phyloP scores from a whole-genome alignment of 768 basidiomycete species.

The Tephrocybe sp. region DNA sequence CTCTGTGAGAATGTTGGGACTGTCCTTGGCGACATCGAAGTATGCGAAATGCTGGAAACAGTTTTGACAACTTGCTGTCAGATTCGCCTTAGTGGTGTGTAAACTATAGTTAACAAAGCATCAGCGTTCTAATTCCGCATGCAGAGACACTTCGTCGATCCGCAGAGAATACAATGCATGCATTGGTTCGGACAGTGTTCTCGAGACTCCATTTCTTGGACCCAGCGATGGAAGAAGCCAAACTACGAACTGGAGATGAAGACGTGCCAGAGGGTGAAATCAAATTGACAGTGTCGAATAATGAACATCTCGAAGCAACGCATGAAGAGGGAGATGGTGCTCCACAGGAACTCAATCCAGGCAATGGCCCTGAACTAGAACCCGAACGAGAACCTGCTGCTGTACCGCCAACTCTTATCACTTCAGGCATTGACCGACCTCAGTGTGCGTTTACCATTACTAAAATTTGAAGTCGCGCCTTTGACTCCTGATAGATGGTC shows the following conservation, averaged over 20 bases:
- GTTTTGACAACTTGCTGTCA: slow-evolving; percentile 96
- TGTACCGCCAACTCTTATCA: slow-evolving; percentile 21
- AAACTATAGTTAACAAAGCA: neutral
- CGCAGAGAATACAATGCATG: slow-evolving; percentile 88
- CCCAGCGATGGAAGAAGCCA: slow-evolving; percentile 66
- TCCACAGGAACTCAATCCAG: slow-evolving; percentile 14
- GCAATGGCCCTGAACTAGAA: slow-evolving; percentile 11
- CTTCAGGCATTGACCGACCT: slow-evolving; percentile 31
- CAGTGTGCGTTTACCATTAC: slow-evolving; percentile 35
- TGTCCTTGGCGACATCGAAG: slow-evolving; percentile 86
- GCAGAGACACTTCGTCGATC: slow-evolving; percentile 84
- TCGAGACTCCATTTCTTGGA: slow-evolving; percentile 67
- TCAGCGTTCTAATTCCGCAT: slow-evolving; percentile 9
- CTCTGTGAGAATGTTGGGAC: slow-evolving; percentile 68
- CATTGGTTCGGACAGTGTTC: slow-evolving; percentile 82
- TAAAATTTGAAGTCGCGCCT: neutral
- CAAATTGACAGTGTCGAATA: slow-evolving; percentile 9
- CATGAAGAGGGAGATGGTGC: slow-evolving; percentile 20
- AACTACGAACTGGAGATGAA: slow-evolving; percentile 49
- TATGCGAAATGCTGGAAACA: slow-evolving; percentile 98
- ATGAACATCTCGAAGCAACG: slow-evolving; percentile 26
- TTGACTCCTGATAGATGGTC: slow-evolving; percentile 58
- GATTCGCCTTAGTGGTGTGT: slow-evolving; percentile 91
- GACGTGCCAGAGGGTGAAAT: slow-evolving; percentile 35
- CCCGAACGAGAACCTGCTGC: slow-evolving; percentile 11